These are phyloP conservation scores for Lasiodiplodia gonubiensis DNA, from an alignment of 2,329 filamentous ascomycete species.

Conservation along the genomic window DNA sequence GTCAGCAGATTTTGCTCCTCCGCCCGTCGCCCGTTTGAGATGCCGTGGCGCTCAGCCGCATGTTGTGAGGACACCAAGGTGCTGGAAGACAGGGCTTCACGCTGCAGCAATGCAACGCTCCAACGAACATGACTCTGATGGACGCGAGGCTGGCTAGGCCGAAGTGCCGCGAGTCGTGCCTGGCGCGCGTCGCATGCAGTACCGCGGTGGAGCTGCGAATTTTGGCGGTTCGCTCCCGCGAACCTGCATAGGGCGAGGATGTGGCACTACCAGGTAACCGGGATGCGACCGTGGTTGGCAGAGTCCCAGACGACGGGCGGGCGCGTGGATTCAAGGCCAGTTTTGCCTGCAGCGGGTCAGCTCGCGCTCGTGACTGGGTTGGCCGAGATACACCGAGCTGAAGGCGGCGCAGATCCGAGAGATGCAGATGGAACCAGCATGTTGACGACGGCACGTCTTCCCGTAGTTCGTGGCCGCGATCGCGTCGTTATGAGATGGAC, in stretches of 20 bases:
- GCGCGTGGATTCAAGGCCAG: background rate
- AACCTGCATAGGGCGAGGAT: constrained; percentile 1
- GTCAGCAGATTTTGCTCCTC: constrained; percentile 15
- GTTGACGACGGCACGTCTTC: background rate
- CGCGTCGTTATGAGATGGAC: background rate
- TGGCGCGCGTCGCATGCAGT: background rate
- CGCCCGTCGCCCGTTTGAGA: constrained; percentile 14
- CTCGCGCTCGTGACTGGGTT: constrained; percentile 3
- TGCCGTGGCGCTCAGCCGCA: background rate
- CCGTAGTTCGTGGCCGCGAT: background rate
- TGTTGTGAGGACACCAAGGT: constrained; percentile 12
- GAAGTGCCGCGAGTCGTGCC: background rate
- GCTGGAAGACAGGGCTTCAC: background rate
- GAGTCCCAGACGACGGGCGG: background rate
- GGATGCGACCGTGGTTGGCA: background rate
- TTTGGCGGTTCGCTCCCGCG: constrained; percentile 1
- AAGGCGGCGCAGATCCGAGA: background rate
- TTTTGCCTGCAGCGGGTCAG: background rate
- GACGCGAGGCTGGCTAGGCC: background rate
- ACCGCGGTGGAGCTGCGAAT: constrained; percentile 20
- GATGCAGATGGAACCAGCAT: background rate
- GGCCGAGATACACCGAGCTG: background rate
- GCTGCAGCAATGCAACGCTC: background rate
- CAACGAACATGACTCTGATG: background rate
- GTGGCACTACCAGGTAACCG: background rate